Evolutionary conservation across 352 stramenopile species (phyloP), one percentile per base, ranked within the genome.

Genomic region (Globisporangium irregulare): DNA sequence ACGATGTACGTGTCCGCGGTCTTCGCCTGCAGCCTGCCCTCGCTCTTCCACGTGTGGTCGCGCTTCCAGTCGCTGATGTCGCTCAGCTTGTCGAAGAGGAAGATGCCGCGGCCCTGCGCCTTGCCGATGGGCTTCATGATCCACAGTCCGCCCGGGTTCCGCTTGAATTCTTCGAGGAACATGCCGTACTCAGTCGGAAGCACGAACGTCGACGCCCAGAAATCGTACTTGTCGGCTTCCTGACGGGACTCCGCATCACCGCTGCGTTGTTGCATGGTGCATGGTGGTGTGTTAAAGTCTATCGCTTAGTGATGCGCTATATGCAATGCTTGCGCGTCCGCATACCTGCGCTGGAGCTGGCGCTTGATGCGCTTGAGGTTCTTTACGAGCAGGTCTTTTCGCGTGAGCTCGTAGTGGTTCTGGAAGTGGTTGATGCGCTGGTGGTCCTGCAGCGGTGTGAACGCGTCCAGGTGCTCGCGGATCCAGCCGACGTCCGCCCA

Each of bases 121-220:
- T 87, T 92, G 6, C 93, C 93, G 18, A 98, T 92, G 10, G 93
- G 93, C 66, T 98, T 98, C 93, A 98, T 98, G 68, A 98, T 98
- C 93, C 93, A 98, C 24, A 91, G 80, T 0, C 78, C 82, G 58
- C 86, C 79, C 9, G 80, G 66, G n/a, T 76, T 77, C 2, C 78
- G 71, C 56, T 89, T 89, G 71, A 89, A 91, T 29, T 86, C 79
- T 65, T 92, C 84, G 8, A 89, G 51, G 62, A 91, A 90, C 75
- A 91, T 82, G 22, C 81, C 81, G 62, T 97, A 98, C 64, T 98
- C 92, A 41, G 87, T 74, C 15, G 93, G 91, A 34, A 98, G 73
- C 53, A 97, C 88, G 71, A 97, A 98, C 29, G 82, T 92, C 43
- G 79, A 64, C 4, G 79, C 72, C 79, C 80, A 90, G 64, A 91